Conservation (phyloP, 78 protist species). For the Andalucia godoyi region DNA sequence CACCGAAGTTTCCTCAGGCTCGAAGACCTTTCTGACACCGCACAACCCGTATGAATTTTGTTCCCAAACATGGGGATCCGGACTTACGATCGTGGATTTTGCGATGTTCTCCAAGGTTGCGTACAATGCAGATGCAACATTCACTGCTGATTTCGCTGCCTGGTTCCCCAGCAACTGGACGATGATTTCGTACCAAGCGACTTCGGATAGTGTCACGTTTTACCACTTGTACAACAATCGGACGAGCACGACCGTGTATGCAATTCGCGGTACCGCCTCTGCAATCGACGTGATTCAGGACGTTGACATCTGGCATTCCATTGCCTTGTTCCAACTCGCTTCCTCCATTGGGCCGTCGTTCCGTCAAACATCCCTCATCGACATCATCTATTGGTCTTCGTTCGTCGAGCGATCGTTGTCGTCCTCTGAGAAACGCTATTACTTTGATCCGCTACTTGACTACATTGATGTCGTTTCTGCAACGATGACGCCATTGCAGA, state of each 20-base stretch:
- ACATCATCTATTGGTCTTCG: slow-evolving; percentile 7
- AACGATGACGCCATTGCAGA: too few relatives aligned
- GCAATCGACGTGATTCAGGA: slow-evolving; percentile 6
- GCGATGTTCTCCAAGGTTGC: too few relatives aligned
- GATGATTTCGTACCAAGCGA: too few relatives aligned
- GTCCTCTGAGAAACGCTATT: neutral
- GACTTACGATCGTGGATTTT: too few relatives aligned
- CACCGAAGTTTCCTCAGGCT: too few relatives aligned
- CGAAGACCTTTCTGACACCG: too few relatives aligned
- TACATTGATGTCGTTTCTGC: neutral
- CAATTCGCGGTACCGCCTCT: neutral
- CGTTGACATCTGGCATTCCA: slow-evolving; percentile 5
- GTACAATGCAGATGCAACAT: too few relatives aligned
- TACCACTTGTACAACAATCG: neutral
- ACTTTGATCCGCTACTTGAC: slow-evolving; percentile 3
- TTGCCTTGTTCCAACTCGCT: slow-evolving; percentile 11
- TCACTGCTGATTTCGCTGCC: too few relatives aligned
- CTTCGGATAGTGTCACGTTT: slow-evolving; percentile 2
- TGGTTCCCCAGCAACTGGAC: too few relatives aligned
- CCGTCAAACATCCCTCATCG: too few relatives aligned
- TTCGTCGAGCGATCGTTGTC: neutral
- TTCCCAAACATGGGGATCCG: too few relatives aligned
- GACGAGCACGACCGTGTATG: neutral
- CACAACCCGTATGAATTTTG: too few relatives aligned
- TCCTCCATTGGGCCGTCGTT: slow-evolving; percentile 8